phyloP scores from a whole-genome alignment of 2,329 filamentous ascomycete genomes.

The Penicillium sclerotigenum region DNA sequence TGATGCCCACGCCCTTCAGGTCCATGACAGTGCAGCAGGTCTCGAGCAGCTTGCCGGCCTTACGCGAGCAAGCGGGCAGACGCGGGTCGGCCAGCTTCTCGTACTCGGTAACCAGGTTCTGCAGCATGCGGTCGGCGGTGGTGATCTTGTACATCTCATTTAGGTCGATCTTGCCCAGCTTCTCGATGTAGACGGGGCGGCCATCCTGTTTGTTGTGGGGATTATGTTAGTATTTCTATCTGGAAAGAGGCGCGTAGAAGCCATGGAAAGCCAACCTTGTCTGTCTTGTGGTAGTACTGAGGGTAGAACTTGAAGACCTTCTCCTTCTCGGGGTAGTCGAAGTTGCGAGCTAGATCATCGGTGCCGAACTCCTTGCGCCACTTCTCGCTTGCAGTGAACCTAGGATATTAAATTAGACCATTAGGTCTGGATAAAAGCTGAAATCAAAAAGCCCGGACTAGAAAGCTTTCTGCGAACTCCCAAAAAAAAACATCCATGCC shows the following conservation, averaged over 20 bases:
- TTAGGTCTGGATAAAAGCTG: neutral
- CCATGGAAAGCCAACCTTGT: conserved; percentile 45
- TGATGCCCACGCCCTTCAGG: conserved; percentile 86
- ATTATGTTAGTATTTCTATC: neutral
- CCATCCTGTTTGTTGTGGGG: conserved; percentile 65
- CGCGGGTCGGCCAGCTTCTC: conserved; percentile 92
- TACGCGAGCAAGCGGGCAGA: conserved; percentile 91
- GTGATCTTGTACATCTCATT: conserved; percentile 90
- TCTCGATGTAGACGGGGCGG: conserved; percentile 94
- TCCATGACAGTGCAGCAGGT: conserved; percentile 99
- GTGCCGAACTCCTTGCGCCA: conserved; percentile 88
- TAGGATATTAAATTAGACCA: conserved; percentile 40
- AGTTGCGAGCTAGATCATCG: conserved; percentile 73
- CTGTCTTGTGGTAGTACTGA: conserved; percentile 93
- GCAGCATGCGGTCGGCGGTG: conserved; percentile 85
- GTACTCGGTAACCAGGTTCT: conserved; percentile 96
- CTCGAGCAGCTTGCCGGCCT: conserved; percentile 83
- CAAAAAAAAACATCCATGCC: neutral
- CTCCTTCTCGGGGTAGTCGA: conserved; percentile 82
- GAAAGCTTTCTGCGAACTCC: neutral
- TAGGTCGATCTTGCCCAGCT: conserved; percentile 89
- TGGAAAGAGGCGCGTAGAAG: neutral
- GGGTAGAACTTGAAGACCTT: conserved; percentile 89
- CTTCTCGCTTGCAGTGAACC: conserved; percentile 86
- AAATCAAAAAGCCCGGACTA: neutral